Conservation (phyloP, 140 eudicot genomes). For the Ambrosia hybrid region DNA sequence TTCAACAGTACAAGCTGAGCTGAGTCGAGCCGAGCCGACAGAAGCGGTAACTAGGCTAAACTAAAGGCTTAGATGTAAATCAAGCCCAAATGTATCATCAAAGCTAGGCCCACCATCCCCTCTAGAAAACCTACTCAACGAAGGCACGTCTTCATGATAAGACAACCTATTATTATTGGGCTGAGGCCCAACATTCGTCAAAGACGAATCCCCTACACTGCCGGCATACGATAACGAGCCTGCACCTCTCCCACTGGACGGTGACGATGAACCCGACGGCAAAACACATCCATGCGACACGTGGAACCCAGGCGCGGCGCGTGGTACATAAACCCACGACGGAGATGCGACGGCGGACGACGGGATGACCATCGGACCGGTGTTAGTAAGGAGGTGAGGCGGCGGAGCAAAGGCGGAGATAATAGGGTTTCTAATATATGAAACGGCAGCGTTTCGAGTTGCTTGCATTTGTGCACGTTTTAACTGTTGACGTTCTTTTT, state of each 20-base stretch:
- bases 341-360: constrained; percentile 44
- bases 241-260: constrained; percentile 51
- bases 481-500: constrained; percentile 75
- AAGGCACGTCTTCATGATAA: constrained; percentile 42
- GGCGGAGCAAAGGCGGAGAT: constrained; percentile 82
- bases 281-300: constrained; percentile 77
- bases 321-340: constrained; percentile 86
- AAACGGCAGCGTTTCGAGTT: constrained; percentile 68
- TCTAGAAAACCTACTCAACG: constrained; percentile 43
- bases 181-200: constrained; percentile 45
- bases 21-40: background rate
- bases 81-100: constrained; percentile 66
- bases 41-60: constrained; percentile 26
- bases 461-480: constrained; percentile 97
- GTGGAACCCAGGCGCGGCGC: constrained; percentile 74
- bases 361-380: constrained; percentile 56
- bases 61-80: constrained; percentile 73
- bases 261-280: constrained; percentile 36
- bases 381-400: constrained; percentile 58
- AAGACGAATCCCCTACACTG: constrained; percentile 40
- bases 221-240: constrained; percentile 55
- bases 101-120: constrained; percentile 70
- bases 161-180: constrained; percentile 28
- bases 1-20: background rate
- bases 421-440: constrained; percentile 43